phyloP scores from a whole-genome alignment of 495 filamentous ascomycete genomes.

The Penicillium maclennaniae region DNA sequence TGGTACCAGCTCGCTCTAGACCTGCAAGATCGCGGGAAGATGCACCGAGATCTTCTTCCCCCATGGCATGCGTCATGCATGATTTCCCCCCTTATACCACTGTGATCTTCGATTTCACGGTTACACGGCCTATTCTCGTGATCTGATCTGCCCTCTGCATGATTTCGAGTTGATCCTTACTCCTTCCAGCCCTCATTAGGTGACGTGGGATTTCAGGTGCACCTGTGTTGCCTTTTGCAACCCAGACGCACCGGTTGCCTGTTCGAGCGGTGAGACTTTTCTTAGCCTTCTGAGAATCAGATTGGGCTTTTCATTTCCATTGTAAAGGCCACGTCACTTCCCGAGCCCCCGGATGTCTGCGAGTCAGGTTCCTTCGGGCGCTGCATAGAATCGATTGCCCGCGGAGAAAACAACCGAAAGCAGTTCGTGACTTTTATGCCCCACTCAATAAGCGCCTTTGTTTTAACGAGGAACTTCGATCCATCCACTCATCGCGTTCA shows the following conservation, averaged over 20 bases:
- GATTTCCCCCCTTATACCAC: neutral
- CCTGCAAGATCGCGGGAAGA: neutral
- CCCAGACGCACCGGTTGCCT: neutral
- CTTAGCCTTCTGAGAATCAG: neutral
- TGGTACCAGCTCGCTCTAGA: neutral
- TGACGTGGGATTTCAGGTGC: constrained; percentile 18
- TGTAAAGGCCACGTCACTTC: too few relatives aligned
- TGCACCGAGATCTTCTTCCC: constrained; percentile 1
- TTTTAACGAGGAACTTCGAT: constrained; percentile 5
- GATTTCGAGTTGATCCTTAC: constrained; percentile 8
- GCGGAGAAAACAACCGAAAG: neutral
- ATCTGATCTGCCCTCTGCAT: constrained; percentile 16
- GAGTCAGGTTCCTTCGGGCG: too few relatives aligned
- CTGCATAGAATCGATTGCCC: neutral
- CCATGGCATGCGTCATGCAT: constrained; percentile 17
- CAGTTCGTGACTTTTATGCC: neutral
- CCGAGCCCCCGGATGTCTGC: too few relatives aligned
- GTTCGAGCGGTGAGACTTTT: constrained; percentile 16
- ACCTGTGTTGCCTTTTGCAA: neutral
- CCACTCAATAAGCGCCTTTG: constrained; percentile 9
- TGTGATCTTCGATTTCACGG: neutral
- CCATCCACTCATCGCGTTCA: neutral
- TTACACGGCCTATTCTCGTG: constrained; percentile 1
- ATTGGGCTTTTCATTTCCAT: neutral
- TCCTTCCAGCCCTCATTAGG: constrained; percentile 3